phyloP scores from a whole-genome alignment of 768 basidiomycete genomes.

The Kockovaella imperatae region DNA sequence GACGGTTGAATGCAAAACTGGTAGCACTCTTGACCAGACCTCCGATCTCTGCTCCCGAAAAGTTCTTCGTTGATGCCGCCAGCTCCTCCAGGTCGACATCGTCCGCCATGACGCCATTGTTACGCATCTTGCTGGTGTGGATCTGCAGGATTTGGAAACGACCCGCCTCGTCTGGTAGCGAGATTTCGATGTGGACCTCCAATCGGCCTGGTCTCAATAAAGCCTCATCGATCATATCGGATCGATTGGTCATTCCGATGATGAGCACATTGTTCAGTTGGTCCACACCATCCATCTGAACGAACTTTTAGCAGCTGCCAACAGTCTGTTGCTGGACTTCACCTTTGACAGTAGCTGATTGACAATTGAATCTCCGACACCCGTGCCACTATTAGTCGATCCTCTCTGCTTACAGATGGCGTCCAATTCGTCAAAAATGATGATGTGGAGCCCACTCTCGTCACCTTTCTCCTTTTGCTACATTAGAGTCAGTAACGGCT shows the following conservation, averaged over 20 bases:
- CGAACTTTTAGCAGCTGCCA: background rate
- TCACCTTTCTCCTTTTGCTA: slow-evolving; percentile 97
- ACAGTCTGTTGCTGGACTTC: slow-evolving; percentile 18
- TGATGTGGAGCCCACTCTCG: slow-evolving; percentile 94
- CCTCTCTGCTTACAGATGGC: slow-evolving; percentile 99
- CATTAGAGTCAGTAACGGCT: slow-evolving; percentile 8
- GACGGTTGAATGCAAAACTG: slow-evolving; percentile 93
- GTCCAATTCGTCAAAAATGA: slow-evolving; percentile 98
- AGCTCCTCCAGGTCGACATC: slow-evolving; percentile 82
- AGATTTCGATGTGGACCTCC: slow-evolving; percentile 99
- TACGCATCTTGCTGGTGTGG: slow-evolving; percentile 90
- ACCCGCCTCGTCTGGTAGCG: slow-evolving; percentile 86
- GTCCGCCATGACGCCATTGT: slow-evolving; percentile 75
- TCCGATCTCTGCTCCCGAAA: slow-evolving; percentile 90
- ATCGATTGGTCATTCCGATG: slow-evolving; percentile 98
- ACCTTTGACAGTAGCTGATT: slow-evolving; percentile 97
- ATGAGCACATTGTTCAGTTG: slow-evolving; percentile 97
- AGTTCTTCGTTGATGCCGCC: slow-evolving; percentile 83
- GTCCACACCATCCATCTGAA: slow-evolving; percentile 97
- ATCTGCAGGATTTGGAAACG: slow-evolving; percentile 89
- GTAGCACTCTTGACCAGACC: slow-evolving; percentile 97
- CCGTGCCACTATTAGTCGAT: slow-evolving; percentile 79
- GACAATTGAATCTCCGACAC: slow-evolving; percentile 97
- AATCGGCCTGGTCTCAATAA: slow-evolving; percentile 94
- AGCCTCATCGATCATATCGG: slow-evolving; percentile 98